Base-by-base conservation (phyloP, 805 yeast genomes). In the Wickerhamiella azyma region DNA sequence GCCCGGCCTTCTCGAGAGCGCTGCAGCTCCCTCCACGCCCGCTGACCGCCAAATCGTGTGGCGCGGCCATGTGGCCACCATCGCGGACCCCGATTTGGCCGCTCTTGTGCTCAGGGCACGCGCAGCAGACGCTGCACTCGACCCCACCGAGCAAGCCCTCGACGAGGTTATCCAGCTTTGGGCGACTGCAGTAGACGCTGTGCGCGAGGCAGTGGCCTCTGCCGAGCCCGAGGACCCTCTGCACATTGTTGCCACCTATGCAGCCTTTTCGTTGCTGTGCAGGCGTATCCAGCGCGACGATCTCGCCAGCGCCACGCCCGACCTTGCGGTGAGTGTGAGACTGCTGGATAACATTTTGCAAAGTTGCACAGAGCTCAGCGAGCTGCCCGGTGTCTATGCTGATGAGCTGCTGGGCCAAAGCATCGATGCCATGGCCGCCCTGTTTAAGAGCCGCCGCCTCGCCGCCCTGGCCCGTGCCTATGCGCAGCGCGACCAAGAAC, bases 371-470 rank as follows among this genome's bases (percentile, higher is more conserved):
- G 80, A 79, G 52, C 63, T 85, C 39, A 68, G 73, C 56, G 94
- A 85, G 50, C 70, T 92, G 43, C 96, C 96, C 0, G 97, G 97
- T 69, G 94, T 89, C 16, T 77, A 81, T 57, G 83, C 84, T 45
- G 94, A 85, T 59, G 92, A 82, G 45, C 78, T 72, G 18, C 68
- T 89, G 46, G 60, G 66, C 50, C 63, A 65, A 6, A 74, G 80
- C 8, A 66, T 92, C 38, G 69, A 67, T 10, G 53, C 69, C 13
- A 63, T 85, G 54, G 64, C 66, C 26, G 56, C 59, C 8, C 76
- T 67, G 50, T 82, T 72, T 60, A 54, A 57, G n/a, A 63, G 71
- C 33, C 54, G 62, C 43, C 74, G 74, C 53, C 55, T 69, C 11
- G 53, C 63, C 26, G 59, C 66, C 16, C 56, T 81, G 16, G 74